These are phyloP conservation scores for Cryptococcus sp. DNA, from an alignment of 1,284 basidiomycete species.

Conservation along the genomic window DNA sequence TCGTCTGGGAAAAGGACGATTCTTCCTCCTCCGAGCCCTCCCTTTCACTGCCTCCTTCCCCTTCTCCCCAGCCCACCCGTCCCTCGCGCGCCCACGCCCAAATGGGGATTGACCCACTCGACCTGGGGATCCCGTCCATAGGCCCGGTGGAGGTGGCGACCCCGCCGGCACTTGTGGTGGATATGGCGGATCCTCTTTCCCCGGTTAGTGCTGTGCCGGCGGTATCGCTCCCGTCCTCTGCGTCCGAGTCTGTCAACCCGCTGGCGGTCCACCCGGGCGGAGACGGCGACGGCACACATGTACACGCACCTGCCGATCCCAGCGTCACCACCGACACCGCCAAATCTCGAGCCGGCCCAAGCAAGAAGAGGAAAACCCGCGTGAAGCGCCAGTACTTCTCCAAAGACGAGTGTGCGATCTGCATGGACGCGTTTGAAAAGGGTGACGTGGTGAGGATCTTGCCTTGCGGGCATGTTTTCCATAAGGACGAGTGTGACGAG, in stretches of 20 bases:
- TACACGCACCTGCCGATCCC: neutral
- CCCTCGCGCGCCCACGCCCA: neutral
- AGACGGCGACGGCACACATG: neutral
- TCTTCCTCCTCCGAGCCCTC: conserved; percentile 19
- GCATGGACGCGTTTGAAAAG: conserved; percentile 74
- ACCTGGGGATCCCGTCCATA: no score
- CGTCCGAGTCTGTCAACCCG: neutral
- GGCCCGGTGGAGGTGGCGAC: neutral
- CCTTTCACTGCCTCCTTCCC: conserved; percentile 3
- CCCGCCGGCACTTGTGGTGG: neutral
- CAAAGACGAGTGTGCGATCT: conserved; percentile 77
- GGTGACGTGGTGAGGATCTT: conserved; percentile 83
- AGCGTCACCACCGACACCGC: neutral
- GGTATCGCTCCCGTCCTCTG: neutral
- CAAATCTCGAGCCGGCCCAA: neutral
- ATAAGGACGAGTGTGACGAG: conserved; percentile 71
- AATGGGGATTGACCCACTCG: no score
- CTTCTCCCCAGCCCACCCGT: conserved; percentile 9
- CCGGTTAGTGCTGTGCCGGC: neutral
- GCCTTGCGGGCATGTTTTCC: conserved; percentile 78
- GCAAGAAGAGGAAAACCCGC: neutral
- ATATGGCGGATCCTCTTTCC: neutral
- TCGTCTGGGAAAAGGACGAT: conserved; percentile 51
- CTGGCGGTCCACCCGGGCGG: neutral
- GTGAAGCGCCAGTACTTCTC: conserved; percentile 41